Conservation (phyloP, 2,329 filamentous ascomycete genomes). For the Hirsutella thompsonii region DNA sequence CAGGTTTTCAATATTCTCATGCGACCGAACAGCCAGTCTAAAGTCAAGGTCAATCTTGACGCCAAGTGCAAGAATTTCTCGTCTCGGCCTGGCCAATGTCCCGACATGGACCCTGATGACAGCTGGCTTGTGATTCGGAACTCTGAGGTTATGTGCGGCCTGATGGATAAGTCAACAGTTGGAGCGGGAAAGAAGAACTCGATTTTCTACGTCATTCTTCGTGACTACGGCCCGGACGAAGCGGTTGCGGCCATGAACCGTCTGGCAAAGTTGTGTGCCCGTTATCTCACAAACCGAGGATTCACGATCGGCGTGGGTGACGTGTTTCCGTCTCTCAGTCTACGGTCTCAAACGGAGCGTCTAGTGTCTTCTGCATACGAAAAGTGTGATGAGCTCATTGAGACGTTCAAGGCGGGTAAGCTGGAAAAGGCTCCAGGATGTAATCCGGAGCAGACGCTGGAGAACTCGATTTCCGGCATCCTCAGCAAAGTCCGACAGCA, state of each 20-base stretch:
- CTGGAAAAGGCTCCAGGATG: conserved; percentile 80
- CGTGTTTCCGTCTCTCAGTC: conserved; percentile 70
- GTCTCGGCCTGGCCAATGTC: conserved; percentile 39
- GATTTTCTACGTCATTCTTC: conserved; percentile 89
- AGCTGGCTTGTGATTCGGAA: conserved; percentile 88
- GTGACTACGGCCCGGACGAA: conserved; percentile 84
- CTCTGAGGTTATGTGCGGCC: conserved; percentile 92
- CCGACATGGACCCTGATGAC: conserved; percentile 75
- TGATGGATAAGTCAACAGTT: conserved; percentile 97
- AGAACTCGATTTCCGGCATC: conserved; percentile 82
- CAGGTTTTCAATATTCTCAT: conserved; percentile 88
- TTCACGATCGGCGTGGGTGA: conserved; percentile 96
- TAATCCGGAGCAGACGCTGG: conserved; percentile 82
- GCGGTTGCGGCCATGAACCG: conserved; percentile 90
- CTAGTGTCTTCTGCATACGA: conserved; percentile 69
- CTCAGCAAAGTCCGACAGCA: conserved; percentile 84
- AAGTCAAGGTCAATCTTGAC: conserved; percentile 81
- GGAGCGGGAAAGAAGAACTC: conserved; percentile 96
- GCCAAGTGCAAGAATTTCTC: conserved; percentile 79
- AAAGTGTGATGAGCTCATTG: conserved; percentile 73
- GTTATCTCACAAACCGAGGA: conserved; percentile 77
- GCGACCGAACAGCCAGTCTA: conserved; percentile 74
- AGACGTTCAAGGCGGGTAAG: conserved; percentile 65
- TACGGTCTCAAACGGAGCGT: conserved; percentile 56
- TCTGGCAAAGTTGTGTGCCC: conserved; percentile 77